Evolutionary conservation across 371 early-diverging fungal genomes (phyloP).

Genomic region (Mucor racemosus): DNA sequence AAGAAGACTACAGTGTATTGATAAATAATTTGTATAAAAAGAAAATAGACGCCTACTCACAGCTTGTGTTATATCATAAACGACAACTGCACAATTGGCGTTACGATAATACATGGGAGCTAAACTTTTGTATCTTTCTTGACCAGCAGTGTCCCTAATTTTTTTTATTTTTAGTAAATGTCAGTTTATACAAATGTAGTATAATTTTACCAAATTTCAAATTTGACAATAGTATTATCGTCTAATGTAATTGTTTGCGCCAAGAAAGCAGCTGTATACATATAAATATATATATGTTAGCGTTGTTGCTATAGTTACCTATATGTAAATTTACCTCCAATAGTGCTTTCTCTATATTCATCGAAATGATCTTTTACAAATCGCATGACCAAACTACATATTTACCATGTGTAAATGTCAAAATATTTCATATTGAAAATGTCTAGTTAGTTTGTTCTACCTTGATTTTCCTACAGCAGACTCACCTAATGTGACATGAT

Average conservation of each 20-base stretch:
- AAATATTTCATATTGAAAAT: conserved; percentile 45
- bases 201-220: conserved; percentile 80
- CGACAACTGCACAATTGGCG: conserved; percentile 95
- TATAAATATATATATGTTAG: background rate
- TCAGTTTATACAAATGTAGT: background rate
- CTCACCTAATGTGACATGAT: conserved; percentile 61
- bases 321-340: conserved; percentile 73
- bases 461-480: conserved; percentile 90
- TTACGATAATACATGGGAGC: conserved; percentile 99
- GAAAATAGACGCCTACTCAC: conserved; percentile 42
- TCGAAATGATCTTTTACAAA: conserved; percentile 97
- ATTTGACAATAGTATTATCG: conserved; percentile 72
- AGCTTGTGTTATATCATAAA: conserved; percentile 96
- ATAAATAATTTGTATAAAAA: background rate
- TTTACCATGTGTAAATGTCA: conserved; percentile 3
- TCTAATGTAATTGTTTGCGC: conserved; percentile 74
- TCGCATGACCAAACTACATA: conserved; percentile 84
- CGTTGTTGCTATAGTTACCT: background rate
- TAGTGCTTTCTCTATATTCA: conserved; percentile 97
- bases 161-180: background rate
- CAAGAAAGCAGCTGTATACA: conserved; percentile 74
- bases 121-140: conserved; percentile 94
- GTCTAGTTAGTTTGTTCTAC: conserved; percentile 35
- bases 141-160: conserved; percentile 92
- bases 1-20: conserved; percentile 68